Evolutionary conservation across 2,329 filamentous ascomycete species (phyloP).

Genomic region (Polytolypa hystricis): DNA sequence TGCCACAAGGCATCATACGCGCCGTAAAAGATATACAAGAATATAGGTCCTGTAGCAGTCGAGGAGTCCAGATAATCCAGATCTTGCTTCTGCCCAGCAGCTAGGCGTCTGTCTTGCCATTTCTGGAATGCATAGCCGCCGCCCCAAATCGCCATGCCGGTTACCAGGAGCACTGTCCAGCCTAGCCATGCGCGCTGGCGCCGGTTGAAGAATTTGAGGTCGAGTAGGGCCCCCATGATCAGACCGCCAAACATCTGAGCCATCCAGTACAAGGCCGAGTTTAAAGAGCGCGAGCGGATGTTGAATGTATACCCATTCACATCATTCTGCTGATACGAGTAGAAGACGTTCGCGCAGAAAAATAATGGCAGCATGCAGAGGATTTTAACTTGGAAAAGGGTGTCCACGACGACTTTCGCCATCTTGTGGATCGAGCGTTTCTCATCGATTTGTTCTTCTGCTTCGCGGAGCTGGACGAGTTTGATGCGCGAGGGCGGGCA

Average conservation of each 20-base stretch:
- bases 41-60: slow-evolving; percentile 51
- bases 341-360: slow-evolving; percentile 46
- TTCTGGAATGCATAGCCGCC: slow-evolving; percentile 56
- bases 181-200: slow-evolving; percentile 37
- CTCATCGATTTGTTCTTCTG: slow-evolving; percentile 30
- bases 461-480: slow-evolving; percentile 28
- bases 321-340: slow-evolving; percentile 46
- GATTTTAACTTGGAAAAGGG: slow-evolving; percentile 36
- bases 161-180: slow-evolving; percentile 37
- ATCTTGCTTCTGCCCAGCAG: slow-evolving; percentile 31
- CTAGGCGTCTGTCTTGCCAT: slow-evolving; percentile 39
- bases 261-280: slow-evolving; percentile 46
- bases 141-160: slow-evolving; percentile 46
- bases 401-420: slow-evolving; percentile 24
- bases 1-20: slow-evolving; percentile 59
- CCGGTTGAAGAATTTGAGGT: slow-evolving; percentile 25
- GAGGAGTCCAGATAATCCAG: slow-evolving; percentile 37
- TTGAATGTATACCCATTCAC: slow-evolving; percentile 47
- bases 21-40: slow-evolving; percentile 61
- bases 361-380: slow-evolving; percentile 43
- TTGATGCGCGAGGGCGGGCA: slow-evolving; percentile 37
- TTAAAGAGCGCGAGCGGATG: slow-evolving; percentile 45
- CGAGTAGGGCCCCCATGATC: slow-evolving; percentile 35
- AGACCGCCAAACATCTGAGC: slow-evolving; percentile 46
- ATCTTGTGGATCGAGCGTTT: slow-evolving; percentile 23